phyloP scores from a whole-genome alignment of 2,329 filamentous ascomycete species.

The Raffaelea albimanens region DNA sequence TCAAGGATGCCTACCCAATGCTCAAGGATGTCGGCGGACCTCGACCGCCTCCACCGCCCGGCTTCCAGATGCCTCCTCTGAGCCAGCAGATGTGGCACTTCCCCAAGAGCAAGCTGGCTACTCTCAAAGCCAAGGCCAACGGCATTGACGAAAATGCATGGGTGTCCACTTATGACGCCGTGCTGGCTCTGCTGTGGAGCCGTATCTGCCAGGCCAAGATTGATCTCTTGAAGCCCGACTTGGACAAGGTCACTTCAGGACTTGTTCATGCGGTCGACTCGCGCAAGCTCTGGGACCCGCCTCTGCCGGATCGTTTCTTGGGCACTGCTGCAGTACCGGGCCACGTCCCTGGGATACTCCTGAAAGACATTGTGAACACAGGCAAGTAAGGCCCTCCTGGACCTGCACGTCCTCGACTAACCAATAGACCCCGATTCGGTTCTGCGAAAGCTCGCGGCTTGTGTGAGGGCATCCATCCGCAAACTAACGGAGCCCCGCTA shows the following conservation, averaged over 20 bases:
- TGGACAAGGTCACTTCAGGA: too few relatives aligned
- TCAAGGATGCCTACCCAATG: neutral
- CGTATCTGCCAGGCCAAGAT: slow-evolving; percentile 24
- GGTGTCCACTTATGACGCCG: slow-evolving; percentile 38
- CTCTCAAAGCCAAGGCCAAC: slow-evolving; percentile 26
- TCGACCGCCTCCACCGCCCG: slow-evolving; percentile 3
- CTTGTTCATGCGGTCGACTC: slow-evolving; percentile 18
- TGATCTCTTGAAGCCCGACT: slow-evolving; percentile 19
- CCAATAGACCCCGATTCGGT: neutral
- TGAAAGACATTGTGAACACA: slow-evolving; percentile 1
- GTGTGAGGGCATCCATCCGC: slow-evolving; percentile 16
- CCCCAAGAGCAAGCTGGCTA: slow-evolving; percentile 30
- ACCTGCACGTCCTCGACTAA: too few relatives aligned
- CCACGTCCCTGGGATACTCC: neutral
- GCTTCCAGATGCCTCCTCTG: slow-evolving; percentile 8
- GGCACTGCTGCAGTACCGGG: slow-evolving; percentile 14
- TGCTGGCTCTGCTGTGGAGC: slow-evolving; percentile 32
- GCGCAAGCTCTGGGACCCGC: slow-evolving; percentile 13
- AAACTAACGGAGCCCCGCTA: slow-evolving; percentile 12
- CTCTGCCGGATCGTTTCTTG: slow-evolving; percentile 16
- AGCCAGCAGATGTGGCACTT: slow-evolving; percentile 25
- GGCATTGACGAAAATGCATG: slow-evolving; percentile 21
- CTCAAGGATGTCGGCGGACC: slow-evolving; percentile 7
- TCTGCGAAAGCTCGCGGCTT: slow-evolving; percentile 13
- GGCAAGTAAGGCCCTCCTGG: too few relatives aligned